These are phyloP conservation scores for Fomitopsis schrenkii DNA, from an alignment of 1,284 basidiomycete genomes.

Conservation along the genomic window DNA sequence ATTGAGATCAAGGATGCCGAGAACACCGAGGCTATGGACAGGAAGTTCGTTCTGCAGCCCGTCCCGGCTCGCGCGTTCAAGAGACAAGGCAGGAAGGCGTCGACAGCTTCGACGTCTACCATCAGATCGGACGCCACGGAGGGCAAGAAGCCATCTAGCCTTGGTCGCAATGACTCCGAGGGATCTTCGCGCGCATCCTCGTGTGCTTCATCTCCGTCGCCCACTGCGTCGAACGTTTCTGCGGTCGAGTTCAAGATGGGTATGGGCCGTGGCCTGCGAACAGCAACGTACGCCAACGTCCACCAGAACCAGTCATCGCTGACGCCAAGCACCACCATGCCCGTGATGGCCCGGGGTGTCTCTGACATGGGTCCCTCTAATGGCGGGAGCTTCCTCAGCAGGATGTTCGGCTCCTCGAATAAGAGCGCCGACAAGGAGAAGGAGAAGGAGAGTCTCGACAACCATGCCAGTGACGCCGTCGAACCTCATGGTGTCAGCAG, in stretches of 20 bases:
- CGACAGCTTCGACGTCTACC: slow-evolving; percentile 31
- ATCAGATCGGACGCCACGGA: slow-evolving; percentile 23
- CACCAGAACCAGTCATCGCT: slow-evolving; percentile 20
- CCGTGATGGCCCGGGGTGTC: slow-evolving; percentile 31
- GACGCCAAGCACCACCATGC: slow-evolving; percentile 40
- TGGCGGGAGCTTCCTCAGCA: slow-evolving; percentile 48
- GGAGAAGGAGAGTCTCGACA: slow-evolving; percentile 26
- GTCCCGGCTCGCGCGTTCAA: slow-evolving; percentile 40
- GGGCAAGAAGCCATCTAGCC: slow-evolving; percentile 16
- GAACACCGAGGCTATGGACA: slow-evolving; percentile 24
- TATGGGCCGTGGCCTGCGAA: slow-evolving; percentile 10
- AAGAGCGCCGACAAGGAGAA: slow-evolving; percentile 40
- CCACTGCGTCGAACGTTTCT: slow-evolving; percentile 8
- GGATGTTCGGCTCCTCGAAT: slow-evolving; percentile 61
- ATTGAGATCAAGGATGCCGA: slow-evolving; percentile 37
- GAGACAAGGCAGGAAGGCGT: slow-evolving; percentile 34
- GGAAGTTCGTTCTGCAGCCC: slow-evolving; percentile 36
- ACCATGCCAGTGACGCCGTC: slow-evolving; percentile 30
- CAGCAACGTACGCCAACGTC: slow-evolving; percentile 6
- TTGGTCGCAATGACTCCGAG: background rate
- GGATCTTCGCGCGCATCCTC: background rate
- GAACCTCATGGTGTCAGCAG: slow-evolving; percentile 28
- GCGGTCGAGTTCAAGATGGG: slow-evolving; percentile 8
- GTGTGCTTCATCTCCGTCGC: slow-evolving; percentile 10
- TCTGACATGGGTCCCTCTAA: slow-evolving; percentile 26